These are phyloP conservation scores for Suillus variegatus DNA, from an alignment of 768 basidiomycete species.

Conservation along the genomic window DNA sequence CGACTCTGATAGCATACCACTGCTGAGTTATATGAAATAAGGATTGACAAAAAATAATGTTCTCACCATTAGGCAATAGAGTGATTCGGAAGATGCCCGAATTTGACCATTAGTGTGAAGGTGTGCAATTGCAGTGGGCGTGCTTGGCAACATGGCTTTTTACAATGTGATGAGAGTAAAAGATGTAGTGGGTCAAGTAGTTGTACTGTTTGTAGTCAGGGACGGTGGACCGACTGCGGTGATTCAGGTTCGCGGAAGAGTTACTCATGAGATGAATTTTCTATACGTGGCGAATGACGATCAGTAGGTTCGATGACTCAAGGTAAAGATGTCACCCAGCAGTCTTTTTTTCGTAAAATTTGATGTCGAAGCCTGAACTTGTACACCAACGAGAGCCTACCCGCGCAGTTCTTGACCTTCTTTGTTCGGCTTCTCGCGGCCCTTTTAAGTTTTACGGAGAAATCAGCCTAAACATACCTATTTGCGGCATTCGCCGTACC, in stretches of 20 bases:
- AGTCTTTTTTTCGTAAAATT: background rate
- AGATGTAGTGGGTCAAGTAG: background rate
- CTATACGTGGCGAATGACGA: background rate
- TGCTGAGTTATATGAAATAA: background rate
- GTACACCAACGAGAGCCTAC: background rate
- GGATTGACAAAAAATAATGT: background rate
- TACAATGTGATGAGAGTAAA: slow-evolving; percentile 2
- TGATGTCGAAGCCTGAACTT: background rate
- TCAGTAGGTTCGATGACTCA: slow-evolving; percentile 4
- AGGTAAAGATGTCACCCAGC: background rate
- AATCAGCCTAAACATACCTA: slow-evolving; percentile 4
- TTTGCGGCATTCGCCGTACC: slow-evolving; percentile 7
- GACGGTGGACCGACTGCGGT: background rate
- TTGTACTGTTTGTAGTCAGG: background rate
- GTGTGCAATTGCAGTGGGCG: background rate
- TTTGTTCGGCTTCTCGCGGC: slow-evolving; percentile 4
- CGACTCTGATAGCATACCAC: background rate
- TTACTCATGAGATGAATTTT: background rate
- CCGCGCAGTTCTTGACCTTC: background rate
- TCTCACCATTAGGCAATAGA: slow-evolving; percentile 5
- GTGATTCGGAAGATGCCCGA: slow-evolving; percentile 2
- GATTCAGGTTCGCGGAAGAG: background rate
- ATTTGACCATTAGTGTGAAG: background rate
- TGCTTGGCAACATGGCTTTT: slow-evolving; percentile 2
- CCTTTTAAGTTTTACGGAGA: background rate